Percentiles rank a stretch among this genome's conserved stretches.
Conservation (phyloP, 306 rosid species). For the Sechiopsis laciniata region DNA sequence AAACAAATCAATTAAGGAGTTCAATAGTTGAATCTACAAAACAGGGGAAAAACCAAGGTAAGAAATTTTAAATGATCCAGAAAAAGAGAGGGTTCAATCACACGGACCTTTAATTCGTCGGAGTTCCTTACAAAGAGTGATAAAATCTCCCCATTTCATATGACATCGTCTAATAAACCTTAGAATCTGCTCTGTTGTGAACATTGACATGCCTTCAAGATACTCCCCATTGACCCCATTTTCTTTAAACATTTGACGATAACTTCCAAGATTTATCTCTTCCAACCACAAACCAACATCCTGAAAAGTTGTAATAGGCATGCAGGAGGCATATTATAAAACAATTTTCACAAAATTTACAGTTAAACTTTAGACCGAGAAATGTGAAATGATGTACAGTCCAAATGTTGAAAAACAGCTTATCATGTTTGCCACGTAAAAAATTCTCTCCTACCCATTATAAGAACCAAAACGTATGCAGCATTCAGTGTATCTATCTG, state of each 20-base stretch:
- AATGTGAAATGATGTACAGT: background rate
- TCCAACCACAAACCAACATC: constrained; percentile 99
- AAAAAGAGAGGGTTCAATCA: background rate
- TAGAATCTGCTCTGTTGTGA: constrained; percentile 96
- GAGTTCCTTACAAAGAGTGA: constrained; percentile 90
- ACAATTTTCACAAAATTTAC: background rate
- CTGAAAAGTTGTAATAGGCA: constrained; percentile 32
- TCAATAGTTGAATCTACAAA: background rate
- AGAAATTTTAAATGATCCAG: background rate
- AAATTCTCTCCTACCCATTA: background rate
- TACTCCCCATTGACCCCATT: constrained; percentile 97
- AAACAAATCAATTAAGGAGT: background rate
- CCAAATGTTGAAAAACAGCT: background rate
- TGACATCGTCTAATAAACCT: constrained; percentile 96
- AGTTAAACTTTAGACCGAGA: background rate
- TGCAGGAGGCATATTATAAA: background rate
- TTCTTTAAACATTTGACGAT: constrained; percentile 83
- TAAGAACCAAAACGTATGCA: background rate
- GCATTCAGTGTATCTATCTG: background rate
- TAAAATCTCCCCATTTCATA: constrained; percentile 99
- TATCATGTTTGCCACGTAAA: background rate
- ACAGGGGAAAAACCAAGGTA: background rate
- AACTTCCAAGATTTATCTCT: constrained; percentile 83
- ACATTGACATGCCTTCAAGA: constrained; percentile 98
- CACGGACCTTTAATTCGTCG: constrained; percentile 90